Percentiles rank a stretch among this genome's conserved stretches.
Conservation (phyloP, 129 eudicot genomes). For the Calendula officinalis region DNA sequence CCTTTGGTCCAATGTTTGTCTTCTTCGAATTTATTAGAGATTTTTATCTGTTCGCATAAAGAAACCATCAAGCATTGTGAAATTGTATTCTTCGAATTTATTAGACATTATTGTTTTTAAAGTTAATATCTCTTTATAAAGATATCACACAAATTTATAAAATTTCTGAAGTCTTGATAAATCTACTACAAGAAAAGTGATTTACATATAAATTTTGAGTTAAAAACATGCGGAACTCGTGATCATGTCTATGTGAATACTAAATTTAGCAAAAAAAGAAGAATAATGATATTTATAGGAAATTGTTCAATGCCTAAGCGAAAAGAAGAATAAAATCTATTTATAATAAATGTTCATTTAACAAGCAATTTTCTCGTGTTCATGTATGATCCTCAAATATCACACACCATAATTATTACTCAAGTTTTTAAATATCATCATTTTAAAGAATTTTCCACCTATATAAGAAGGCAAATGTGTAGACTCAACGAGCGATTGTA, state of each 20-base stretch:
- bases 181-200: background rate
- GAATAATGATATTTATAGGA: slow-evolving; percentile 15
- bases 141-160: background rate
- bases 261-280: slow-evolving; percentile 18
- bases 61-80: slow-evolving; percentile 14
- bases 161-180: background rate
- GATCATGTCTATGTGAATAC: slow-evolving; percentile 15
- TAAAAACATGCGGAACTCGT: background rate
- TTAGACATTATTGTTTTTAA: background rate
- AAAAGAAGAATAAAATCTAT: slow-evolving; percentile 20
- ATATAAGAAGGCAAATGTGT: slow-evolving; percentile 4
- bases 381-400: background rate
- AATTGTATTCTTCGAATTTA: background rate
- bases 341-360: slow-evolving; percentile 22
- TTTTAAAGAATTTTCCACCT: slow-evolving; percentile 1
- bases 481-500: background rate
- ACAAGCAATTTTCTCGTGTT: slow-evolving; percentile 11
- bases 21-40: no score
- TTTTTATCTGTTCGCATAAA: background rate
- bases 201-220: background rate
- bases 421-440: background rate
- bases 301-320: slow-evolving; percentile 19
- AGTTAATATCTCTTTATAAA: background rate
- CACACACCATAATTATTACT: background rate
- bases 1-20: no score